phyloP scores from a whole-genome alignment of 208 protist genomes.

The Leishmania arabica region DNA sequence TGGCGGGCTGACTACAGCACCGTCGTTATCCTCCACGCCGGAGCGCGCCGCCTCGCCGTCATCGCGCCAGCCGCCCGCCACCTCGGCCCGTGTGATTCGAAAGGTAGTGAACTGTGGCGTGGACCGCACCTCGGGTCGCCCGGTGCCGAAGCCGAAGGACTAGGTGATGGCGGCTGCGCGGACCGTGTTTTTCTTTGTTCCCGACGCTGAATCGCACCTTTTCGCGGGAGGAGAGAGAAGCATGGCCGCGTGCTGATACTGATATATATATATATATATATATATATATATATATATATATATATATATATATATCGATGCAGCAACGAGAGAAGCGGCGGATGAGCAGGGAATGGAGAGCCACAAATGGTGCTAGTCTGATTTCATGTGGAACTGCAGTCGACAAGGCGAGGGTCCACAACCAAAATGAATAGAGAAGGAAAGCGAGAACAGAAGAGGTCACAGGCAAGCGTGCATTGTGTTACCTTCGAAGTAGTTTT shows the following conservation, averaged over 20 bases:
- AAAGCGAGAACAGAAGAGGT: no score
- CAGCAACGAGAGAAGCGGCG: background rate
- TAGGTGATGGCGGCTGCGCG: background rate
- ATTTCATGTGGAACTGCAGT: background rate
- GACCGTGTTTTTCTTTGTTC: background rate
- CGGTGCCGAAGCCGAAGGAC: constrained; percentile 27
- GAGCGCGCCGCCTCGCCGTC: constrained; percentile 7
- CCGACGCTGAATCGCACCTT: background rate
- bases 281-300: background rate
- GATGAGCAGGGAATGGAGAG: background rate
- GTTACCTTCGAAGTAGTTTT: no score
- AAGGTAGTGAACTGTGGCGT: constrained; percentile 50
- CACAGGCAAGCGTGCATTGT: background rate
- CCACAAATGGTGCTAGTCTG: background rate
- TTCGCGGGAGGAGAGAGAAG: background rate
- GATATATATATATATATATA: background rate
- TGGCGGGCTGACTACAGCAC: background rate
- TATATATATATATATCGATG: background rate
- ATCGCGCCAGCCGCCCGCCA: background rate
- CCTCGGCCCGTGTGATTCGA: constrained; percentile 28
- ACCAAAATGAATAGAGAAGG: background rate
- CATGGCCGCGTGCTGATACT: background rate
- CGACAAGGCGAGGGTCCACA: background rate
- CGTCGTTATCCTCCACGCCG: constrained; percentile 3
- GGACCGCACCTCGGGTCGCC: constrained; percentile 54